A percentile compares a stretch with the other conserved stretches of the same genome.
These are phyloP conservation scores for Cercospora brassicicola DNA, from an alignment of 2,329 filamentous ascomycete genomes.

Conservation along the genomic window DNA sequence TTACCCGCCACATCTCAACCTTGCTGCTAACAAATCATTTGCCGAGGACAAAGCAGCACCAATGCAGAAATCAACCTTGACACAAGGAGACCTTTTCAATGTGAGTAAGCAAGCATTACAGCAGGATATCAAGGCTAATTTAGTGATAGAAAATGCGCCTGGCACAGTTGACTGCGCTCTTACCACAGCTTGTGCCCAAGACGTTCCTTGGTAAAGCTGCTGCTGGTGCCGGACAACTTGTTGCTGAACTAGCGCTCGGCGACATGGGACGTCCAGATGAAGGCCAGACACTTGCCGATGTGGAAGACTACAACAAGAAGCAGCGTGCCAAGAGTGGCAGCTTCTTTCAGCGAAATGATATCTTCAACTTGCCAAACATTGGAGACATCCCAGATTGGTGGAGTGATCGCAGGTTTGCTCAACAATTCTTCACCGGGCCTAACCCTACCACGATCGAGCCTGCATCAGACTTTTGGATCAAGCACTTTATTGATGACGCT, in stretches of 20 bases:
- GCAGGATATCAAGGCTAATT: neutral
- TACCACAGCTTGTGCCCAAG: slow-evolving; percentile 30
- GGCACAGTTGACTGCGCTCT: slow-evolving; percentile 31
- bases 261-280: slow-evolving; percentile 23
- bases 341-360: slow-evolving; percentile 27
- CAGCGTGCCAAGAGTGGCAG: slow-evolving; percentile 17
- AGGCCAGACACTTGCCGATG: slow-evolving; percentile 17
- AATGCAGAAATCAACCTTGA: slow-evolving; percentile 15
- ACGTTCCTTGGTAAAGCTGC: slow-evolving; percentile 17
- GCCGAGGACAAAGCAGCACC: slow-evolving; percentile 23
- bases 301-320: slow-evolving; percentile 19
- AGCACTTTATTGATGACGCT: slow-evolving; percentile 42
- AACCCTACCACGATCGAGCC: slow-evolving; percentile 48
- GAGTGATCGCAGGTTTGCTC: slow-evolving; percentile 48
- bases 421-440: slow-evolving; percentile 49
- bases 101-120: neutral
- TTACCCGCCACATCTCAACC: slow-evolving; percentile 37
- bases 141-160: slow-evolving; percentile 22
- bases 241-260: slow-evolving; percentile 14
- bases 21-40: slow-evolving; percentile 30
- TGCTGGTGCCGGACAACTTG: slow-evolving; percentile 3
- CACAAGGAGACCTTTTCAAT: slow-evolving; percentile 31
- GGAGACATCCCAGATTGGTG: slow-evolving; percentile 45
- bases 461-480: slow-evolving; percentile 38
- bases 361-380: slow-evolving; percentile 35